Evolutionary conservation across 331 rosid genomes (phyloP), one percentile per base, ranked within the genome.

Genomic region (Stylosanthes scabra): DNA sequence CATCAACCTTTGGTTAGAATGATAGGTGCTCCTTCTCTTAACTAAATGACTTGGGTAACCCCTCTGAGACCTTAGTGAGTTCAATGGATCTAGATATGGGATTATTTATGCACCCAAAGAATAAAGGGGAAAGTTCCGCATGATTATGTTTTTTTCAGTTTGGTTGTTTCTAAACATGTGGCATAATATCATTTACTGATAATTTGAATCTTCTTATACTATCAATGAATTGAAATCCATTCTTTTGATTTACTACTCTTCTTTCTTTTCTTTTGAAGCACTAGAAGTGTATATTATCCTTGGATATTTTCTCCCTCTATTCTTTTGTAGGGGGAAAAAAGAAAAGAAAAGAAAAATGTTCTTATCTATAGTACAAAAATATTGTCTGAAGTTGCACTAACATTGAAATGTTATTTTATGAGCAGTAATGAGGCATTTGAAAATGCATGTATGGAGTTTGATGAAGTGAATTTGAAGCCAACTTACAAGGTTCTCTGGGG

Each of bases 391-490:
- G 63, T 45, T 79, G 65, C 28, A 56, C 79, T 81, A 42, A 45
- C 59, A 67, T 69, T 66, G 59, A 61, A 55, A 47, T 64, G 68
- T 74, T 56, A 42, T 80, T 74, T 80, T 74, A 40, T 84, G 75
- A 62, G 74, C 96, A 94, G 99, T 79, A 87, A 91, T 40, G 92
- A 86, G 11, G 86, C 84, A 74, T 94, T 94, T 63, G 97, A 90
- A 83, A 94, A 94, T 75, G 99, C 99, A 50, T 88, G 97, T 66
- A 87, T 91, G 99, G 99, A 95, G 83, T 95, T 91, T 50, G 97
- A 95, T 82, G 99, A 91, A 66, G 92, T 87, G 83, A 90, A 95
- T 73, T 85, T 95, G 78, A 91, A 90, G 88, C 99, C 99, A 75
- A 95, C 97, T 39, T 91, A 90, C 88, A 91, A 84, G 87, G 55